Base-by-base conservation (phyloP, 2,329 filamentous ascomycete species). In the Colletotrichum caudatum region DNA sequence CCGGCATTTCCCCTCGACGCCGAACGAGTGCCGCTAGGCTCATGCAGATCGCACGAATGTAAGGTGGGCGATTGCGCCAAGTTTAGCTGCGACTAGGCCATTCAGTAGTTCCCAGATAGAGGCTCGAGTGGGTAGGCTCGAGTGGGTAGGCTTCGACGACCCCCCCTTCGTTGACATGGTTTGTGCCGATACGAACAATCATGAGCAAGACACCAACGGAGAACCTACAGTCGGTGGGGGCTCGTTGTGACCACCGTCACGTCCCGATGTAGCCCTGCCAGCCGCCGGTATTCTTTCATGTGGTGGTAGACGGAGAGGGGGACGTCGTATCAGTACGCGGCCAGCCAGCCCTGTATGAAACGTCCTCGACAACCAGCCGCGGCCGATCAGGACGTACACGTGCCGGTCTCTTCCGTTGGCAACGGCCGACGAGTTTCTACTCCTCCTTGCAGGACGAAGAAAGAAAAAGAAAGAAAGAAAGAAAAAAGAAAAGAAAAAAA, bases 371-470 rank as follows among this genome's bases (percentile, higher is more conserved):
- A 18, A 20, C 23, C 26, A 9, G 50, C 16, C 26, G 7, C 9
- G 53, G 2, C 7, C 53, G 20, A 23, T 23, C 8, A 37, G 23
- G 53, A n/a, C 11, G 33, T 14, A 14, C 33, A n/a, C 18, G 53
- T n/a, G 29, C 29, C 33, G 7, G 18, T 8, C 35, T 33, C 8
- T 12, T 12, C 8, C 9, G 7, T 37, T 37, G 53, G 9, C 11
- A 56, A 23, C 7, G 20, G 16, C 29, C 9, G 33, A 20, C 20
- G 6, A 33, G 29, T 12, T 29, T 29, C 29, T 29, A 29, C 29
- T 29, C 51, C 44, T 59, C 69, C 59, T 64, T 63, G 44, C 65
- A 59, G 29, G 33, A 48, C 37, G 58, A 67, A 46, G 41, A 8
- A 41, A 11, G 39, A 54, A 71, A 51, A 48, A 8, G 8, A 37